Evolutionary conservation across 495 filamentous ascomycete species (phyloP).

Genomic region (Astrothelium subdiscretum): DNA sequence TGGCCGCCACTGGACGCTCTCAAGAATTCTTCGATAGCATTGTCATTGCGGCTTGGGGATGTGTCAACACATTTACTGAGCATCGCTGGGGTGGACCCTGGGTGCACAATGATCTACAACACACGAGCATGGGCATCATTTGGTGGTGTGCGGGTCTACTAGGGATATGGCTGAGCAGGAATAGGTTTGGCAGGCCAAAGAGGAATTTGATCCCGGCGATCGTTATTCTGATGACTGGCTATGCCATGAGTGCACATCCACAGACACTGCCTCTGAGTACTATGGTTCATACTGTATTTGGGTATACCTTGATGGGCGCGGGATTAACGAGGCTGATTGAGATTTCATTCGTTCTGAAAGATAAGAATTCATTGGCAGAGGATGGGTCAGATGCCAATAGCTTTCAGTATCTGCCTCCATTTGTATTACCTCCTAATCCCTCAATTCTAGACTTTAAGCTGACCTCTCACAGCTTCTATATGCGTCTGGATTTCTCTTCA

Average conservation of each 20-base stretch:
- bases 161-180: constrained; percentile 83
- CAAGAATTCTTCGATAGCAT: constrained; percentile 96
- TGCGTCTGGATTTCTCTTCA: constrained; percentile 91
- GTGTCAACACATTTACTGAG: constrained; percentile 96
- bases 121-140: constrained; percentile 92
- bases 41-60: constrained; percentile 87
- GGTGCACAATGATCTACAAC: constrained; percentile 94
- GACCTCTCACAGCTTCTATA: constrained; percentile 57
- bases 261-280: constrained; percentile 73
- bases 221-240: constrained; percentile 87
- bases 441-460: neutral
- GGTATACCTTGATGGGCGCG: constrained; percentile 89
- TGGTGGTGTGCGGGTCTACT: constrained; percentile 93
- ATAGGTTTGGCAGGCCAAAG: constrained; percentile 70
- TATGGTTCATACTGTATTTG: constrained; percentile 84
- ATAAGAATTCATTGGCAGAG: constrained; percentile 45
- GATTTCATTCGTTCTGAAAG: constrained; percentile 74
- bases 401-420: constrained; percentile 87
- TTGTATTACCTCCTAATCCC: constrained; percentile 47
- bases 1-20: constrained; percentile 70
- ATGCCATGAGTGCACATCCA: constrained; percentile 82
- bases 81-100: constrained; percentile 84
- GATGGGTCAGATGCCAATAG: constrained; percentile 62
- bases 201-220: constrained; percentile 87
- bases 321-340: constrained; percentile 78